Evolutionary conservation across 352 stramenopile genomes (phyloP).

Genomic region (Phytophthora sansomeana): DNA sequence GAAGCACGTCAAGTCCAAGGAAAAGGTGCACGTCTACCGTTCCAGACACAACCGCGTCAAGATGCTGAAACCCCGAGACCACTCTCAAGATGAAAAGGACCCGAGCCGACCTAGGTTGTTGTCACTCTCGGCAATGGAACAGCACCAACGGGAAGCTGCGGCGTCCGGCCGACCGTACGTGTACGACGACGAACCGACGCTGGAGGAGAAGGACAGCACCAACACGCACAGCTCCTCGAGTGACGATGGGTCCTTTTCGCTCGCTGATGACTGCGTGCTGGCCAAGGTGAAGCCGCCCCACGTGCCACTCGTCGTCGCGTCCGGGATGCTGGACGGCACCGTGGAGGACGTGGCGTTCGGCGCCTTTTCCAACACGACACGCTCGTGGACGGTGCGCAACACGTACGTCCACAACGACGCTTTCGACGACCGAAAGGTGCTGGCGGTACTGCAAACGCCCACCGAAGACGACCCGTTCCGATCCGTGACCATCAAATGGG

Average conservation of each 20-base stretch:
- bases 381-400: conserved; percentile 33
- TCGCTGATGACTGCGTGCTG: conserved; percentile 33
- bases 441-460: conserved; percentile 45
- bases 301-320: conserved; percentile 40
- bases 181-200: conserved; percentile 24
- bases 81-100: conserved; percentile 34
- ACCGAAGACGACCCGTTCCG: conserved; percentile 49
- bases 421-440: conserved; percentile 44
- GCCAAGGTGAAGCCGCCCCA: conserved; percentile 32
- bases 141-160: conserved; percentile 25
- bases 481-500: conserved; percentile 51
- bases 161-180: conserved; percentile 26
- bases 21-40: conserved; percentile 67
- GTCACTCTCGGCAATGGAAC: conserved; percentile 48
- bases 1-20: conserved; percentile 63
- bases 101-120: conserved; percentile 50
- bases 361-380: conserved; percentile 33
- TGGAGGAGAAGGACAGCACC: conserved; percentile 29
- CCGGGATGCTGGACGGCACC: conserved; percentile 42
- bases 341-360: conserved; percentile 50
- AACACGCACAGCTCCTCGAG: conserved; percentile 47
- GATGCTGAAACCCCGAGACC: conserved; percentile 12
- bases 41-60: conserved; percentile 39
- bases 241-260: conserved; percentile 36
- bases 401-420: conserved; percentile 47